Evolutionary conservation across 108 stramenopile species (phyloP).

Genomic region (Epithemia pelagica): DNA sequence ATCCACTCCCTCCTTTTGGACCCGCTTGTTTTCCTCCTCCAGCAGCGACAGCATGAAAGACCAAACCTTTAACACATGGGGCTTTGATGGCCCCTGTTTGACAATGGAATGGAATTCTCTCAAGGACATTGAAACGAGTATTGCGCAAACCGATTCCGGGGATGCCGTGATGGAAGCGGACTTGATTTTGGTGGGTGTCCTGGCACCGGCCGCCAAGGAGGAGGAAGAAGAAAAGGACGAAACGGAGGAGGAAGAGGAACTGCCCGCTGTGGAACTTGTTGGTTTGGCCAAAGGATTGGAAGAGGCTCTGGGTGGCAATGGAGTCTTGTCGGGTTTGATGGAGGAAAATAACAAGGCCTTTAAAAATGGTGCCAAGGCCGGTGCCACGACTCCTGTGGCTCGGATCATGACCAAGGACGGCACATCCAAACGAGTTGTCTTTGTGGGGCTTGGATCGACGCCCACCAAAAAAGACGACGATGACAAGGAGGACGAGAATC

Average conservation of each 20-base stretch:
- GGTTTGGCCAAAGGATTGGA: slow-evolving; percentile 60
- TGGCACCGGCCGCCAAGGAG: slow-evolving; percentile 49
- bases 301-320: slow-evolving; percentile 40
- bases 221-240: slow-evolving; percentile 41
- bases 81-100: slow-evolving; percentile 67
- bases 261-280: slow-evolving; percentile 30
- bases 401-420: slow-evolving; percentile 27
- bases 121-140: slow-evolving; percentile 23
- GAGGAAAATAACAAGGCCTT: slow-evolving; percentile 71
- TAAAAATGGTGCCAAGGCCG: slow-evolving; percentile 68
- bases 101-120: slow-evolving; percentile 70
- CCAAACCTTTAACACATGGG: slow-evolving; percentile 66
- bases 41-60: not conserved
- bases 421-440: slow-evolving; percentile 38
- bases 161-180: slow-evolving; percentile 49
- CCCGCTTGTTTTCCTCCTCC: not conserved
- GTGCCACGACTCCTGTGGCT: slow-evolving; percentile 53
- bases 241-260: slow-evolving; percentile 40
- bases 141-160: slow-evolving; percentile 1
- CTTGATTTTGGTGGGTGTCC: slow-evolving; percentile 62
- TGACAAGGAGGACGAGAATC: slow-evolving; percentile 28
- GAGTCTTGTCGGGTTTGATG: slow-evolving; percentile 55
- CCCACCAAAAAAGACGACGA: slow-evolving; percentile 15
- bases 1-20: not conserved
- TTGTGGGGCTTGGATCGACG: slow-evolving; percentile 54